A percentile compares a stretch with the other conserved stretches of the same genome.
These are phyloP conservation scores for Porogramme epimiltina DNA, from an alignment of 1,284 basidiomycete species.

Conservation along the genomic window DNA sequence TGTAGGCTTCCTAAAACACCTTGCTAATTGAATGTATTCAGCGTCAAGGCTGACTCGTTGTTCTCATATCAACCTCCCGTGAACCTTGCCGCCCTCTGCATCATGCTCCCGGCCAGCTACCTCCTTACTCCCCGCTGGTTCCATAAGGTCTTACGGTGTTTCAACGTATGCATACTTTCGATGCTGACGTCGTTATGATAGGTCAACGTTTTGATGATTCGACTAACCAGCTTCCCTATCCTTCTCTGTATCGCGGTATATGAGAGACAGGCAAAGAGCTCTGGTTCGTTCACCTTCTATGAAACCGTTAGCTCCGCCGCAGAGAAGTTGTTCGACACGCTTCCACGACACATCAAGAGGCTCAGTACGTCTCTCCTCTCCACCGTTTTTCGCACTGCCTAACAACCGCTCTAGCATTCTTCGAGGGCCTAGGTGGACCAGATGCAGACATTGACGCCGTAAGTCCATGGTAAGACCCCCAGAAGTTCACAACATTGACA, in stretches of 20 bases:
- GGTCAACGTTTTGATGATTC: constrained; percentile 87
- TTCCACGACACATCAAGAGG: constrained; percentile 72
- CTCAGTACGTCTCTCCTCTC: constrained; percentile 53
- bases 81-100: constrained; percentile 79
- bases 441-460: constrained; percentile 77
- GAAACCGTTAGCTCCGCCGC: constrained; percentile 69
- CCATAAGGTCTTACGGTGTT: constrained; percentile 61
- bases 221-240: constrained; percentile 86
- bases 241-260: constrained; percentile 80
- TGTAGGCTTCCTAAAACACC: too few species aligned
- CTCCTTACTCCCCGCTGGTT: constrained; percentile 80
- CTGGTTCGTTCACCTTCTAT: constrained; percentile 63
- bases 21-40: too few species aligned
- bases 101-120: constrained; percentile 85
- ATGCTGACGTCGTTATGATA: constrained; percentile 33
- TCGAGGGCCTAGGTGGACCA: constrained; percentile 78
- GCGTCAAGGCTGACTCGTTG: constrained; percentile 85
- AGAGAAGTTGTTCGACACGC: constrained; percentile 69
- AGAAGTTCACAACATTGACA: neutral
- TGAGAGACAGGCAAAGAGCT: constrained; percentile 76
- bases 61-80: constrained; percentile 94
- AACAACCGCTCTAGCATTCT: constrained; percentile 40
- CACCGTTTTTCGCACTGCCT: constrained; percentile 1
- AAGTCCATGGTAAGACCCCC: too few species aligned
- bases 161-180: constrained; percentile 4